These are phyloP conservation scores for Aspergillus viridinutans DNA, from an alignment of 2,329 filamentous ascomycete species.

Conservation along the genomic window DNA sequence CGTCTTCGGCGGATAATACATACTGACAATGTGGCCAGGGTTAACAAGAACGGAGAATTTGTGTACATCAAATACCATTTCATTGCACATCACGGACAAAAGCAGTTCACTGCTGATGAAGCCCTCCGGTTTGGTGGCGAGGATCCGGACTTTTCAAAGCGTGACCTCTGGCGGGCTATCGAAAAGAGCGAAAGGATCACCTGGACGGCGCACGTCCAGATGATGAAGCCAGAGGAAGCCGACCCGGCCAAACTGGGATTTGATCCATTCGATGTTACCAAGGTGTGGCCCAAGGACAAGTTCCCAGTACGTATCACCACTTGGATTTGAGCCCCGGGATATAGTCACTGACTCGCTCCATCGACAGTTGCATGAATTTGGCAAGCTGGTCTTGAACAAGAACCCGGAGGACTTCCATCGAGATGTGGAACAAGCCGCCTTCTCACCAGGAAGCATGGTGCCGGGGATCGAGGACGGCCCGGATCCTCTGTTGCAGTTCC, in stretches of 20 bases:
- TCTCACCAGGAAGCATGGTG: slow-evolving; percentile 50
- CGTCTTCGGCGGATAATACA: too few species aligned
- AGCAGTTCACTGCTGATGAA: slow-evolving; percentile 45
- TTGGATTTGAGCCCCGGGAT: too few species aligned
- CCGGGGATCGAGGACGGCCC: slow-evolving; percentile 49
- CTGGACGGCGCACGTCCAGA: slow-evolving; percentile 45
- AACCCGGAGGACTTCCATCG: slow-evolving; percentile 52
- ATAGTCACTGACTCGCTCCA: not conserved
- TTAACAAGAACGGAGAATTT: slow-evolving; percentile 46
- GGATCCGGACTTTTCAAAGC: slow-evolving; percentile 50
- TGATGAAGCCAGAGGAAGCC: slow-evolving; percentile 46
- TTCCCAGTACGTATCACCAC: slow-evolving; percentile 36
- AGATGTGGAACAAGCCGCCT: slow-evolving; percentile 51
- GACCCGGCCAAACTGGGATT: slow-evolving; percentile 49
- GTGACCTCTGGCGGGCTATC: slow-evolving; percentile 44
- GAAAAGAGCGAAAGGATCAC: slow-evolving; percentile 40
- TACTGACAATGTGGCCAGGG: slow-evolving; percentile 22
- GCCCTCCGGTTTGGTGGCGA: slow-evolving; percentile 45
- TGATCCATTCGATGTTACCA: slow-evolving; percentile 52
- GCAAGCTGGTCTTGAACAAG: slow-evolving; percentile 50
- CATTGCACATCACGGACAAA: slow-evolving; percentile 45
- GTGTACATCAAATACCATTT: slow-evolving; percentile 53
- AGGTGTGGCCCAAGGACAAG: slow-evolving; percentile 48
- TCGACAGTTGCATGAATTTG: slow-evolving; percentile 42
- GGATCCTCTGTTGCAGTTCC: slow-evolving; percentile 47